Evolutionary conservation across 345 rosid genomes (phyloP).

Genomic region (Zanthoxylum bungeanum): DNA sequence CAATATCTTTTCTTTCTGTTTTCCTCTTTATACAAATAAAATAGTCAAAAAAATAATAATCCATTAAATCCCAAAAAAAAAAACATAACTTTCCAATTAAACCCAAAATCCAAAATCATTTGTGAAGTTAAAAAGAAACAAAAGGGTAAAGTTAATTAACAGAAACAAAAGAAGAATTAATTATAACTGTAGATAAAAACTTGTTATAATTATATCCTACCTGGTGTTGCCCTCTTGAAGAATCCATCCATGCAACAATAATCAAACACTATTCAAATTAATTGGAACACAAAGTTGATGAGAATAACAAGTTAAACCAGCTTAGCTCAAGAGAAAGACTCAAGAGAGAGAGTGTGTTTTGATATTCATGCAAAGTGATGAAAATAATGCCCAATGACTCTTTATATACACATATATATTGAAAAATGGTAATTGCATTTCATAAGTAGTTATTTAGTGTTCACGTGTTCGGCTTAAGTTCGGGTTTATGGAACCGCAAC

Average conservation of each 20-base stretch:
- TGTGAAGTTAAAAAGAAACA: not conserved
- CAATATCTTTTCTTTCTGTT: not conserved
- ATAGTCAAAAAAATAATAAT: not conserved
- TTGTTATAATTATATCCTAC: conserved; percentile 22
- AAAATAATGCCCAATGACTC: conserved; percentile 17
- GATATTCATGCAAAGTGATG: conserved; percentile 29
- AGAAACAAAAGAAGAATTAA: not conserved
- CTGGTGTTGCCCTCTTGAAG: conserved; percentile 52
- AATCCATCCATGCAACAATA: conserved; percentile 62
- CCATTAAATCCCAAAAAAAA: not conserved
- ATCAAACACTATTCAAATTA: conserved; percentile 6
- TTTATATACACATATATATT: conserved; percentile 43
- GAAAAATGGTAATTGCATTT: too few species aligned
- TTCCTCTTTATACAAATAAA: not conserved
- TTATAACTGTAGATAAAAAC: not conserved
- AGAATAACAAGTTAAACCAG: not conserved
- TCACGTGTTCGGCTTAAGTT: too few species aligned
- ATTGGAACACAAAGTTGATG: conserved; percentile 2
- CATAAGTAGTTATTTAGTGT: too few species aligned
- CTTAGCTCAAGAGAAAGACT: not conserved
- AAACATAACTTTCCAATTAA: not conserved
- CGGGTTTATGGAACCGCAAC: too few species aligned
- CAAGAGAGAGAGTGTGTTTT: not conserved
- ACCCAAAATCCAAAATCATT: not conserved
- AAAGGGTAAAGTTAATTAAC: not conserved